These are phyloP conservation scores for Funneliformis caledonium DNA, from an alignment of 371 early-diverging fungal species.

Conservation along the genomic window DNA sequence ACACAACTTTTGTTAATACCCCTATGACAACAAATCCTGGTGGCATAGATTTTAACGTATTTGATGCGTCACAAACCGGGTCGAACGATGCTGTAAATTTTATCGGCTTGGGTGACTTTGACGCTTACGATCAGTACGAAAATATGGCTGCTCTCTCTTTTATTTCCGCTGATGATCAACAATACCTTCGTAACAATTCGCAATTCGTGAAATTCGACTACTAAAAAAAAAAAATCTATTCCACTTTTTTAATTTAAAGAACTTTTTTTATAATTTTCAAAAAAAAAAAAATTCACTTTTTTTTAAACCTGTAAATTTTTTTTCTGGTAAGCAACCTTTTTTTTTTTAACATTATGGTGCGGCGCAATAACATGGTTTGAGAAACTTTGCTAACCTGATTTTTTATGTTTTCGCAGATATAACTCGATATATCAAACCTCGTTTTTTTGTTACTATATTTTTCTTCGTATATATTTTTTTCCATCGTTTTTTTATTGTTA, in stretches of 20 bases:
- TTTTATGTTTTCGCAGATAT: neutral
- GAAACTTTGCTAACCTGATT: neutral
- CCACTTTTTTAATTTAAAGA: neutral
- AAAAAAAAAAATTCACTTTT: neutral
- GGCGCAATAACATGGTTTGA: neutral
- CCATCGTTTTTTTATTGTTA: neutral
- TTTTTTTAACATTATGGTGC: too few relatives aligned
- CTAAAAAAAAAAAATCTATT: neutral
- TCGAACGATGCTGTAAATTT: constrained; percentile 6
- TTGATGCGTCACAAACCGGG: constrained; percentile 2
- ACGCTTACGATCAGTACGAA: constrained; percentile 1
- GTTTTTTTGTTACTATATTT: neutral
- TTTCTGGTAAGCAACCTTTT: too few relatives aligned
- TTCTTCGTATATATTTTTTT: neutral
- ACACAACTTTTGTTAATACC: constrained; percentile 6
- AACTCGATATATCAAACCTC: neutral
- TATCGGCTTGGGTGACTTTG: constrained; percentile 10
- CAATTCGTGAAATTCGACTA: constrained; percentile 34
- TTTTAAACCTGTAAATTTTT: neutral
- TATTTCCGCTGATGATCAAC: constrained; percentile 21
- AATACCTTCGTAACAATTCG: constrained; percentile 10
- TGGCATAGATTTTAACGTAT: constrained; percentile 32
- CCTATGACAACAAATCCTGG: constrained; percentile 10
- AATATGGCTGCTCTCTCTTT: constrained; percentile 16
- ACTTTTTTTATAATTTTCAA: neutral